These are phyloP conservation scores for Boletus eberwhitei DNA, from an alignment of 768 basidiomycete species.

Conservation along the genomic window DNA sequence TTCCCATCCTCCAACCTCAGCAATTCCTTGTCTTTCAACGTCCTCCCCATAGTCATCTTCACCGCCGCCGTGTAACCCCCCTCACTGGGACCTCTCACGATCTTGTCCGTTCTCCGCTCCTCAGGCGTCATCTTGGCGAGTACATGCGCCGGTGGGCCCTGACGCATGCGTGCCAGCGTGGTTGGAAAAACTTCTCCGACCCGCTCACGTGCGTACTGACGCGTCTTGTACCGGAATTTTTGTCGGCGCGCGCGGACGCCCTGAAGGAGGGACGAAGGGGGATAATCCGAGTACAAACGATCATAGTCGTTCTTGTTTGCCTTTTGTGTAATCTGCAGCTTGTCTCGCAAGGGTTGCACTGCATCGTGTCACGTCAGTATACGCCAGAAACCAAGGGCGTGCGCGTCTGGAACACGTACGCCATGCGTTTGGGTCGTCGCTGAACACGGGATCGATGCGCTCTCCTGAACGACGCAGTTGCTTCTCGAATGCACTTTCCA, in stretches of 20 bases:
- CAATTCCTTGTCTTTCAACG: conserved; percentile 35
- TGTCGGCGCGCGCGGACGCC: conserved; percentile 57
- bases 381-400: background rate
- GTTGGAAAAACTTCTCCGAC: conserved; percentile 55
- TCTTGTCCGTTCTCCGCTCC: conserved; percentile 45
- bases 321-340: conserved; percentile 30
- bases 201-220: conserved; percentile 56
- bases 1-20: conserved; percentile 36
- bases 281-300: conserved; percentile 42
- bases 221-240: conserved; percentile 63
- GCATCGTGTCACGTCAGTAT: conserved; percentile 4
- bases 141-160: conserved; percentile 65
- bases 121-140: conserved; percentile 48
- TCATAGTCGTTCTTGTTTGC: conserved; percentile 39
- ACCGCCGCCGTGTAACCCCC: conserved; percentile 70
- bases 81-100: conserved; percentile 52
- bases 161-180: conserved; percentile 45
- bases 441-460: conserved; percentile 27
- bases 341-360: conserved; percentile 39
- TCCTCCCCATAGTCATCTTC: conserved; percentile 55
- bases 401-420: conserved; percentile 10
- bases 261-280: conserved; percentile 45
- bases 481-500: conserved; percentile 41
- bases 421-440: conserved; percentile 17
- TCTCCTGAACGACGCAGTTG: conserved; percentile 17